Base-by-base conservation (phyloP, 2,329 filamentous ascomycete genomes). In the Epicoccum nigrum region DNA sequence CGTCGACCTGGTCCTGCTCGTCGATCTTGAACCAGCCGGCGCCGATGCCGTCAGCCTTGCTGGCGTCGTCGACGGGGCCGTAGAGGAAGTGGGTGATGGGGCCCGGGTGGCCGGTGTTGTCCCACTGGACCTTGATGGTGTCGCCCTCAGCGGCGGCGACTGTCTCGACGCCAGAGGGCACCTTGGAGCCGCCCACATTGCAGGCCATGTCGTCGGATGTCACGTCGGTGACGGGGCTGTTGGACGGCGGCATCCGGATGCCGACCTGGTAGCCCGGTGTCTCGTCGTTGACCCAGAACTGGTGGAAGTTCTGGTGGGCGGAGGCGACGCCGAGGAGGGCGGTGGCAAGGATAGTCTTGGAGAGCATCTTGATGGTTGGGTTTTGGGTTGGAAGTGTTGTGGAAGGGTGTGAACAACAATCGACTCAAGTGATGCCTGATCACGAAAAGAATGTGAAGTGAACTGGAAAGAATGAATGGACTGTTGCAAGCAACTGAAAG, bases 1-100 rank as follows among this genome's bases (percentile, higher is more conserved):
- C 67, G 35, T 58, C 52, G 11, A 56, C 59, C 42, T 58, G 51
- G 45, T 69, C 56, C 8, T 64, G 34, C 55, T 71, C 68, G 33
- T 72, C 69, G 37, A 73, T 72, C 62, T 73, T 73, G 63, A 73
- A 69, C 71, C 71, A 73, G 9, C 63, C 61, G 6, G 65, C 59
- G 16, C 70, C 70, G 20, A 65, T 59, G 35, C 68, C 69, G 35
- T 63, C 64, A 8, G 60, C 68, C 32, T 59, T 53, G 21, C 57
- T 55, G 9, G 69, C 80, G 72, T 86, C 87, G 73, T 87, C 84
- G 59, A 88, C 78, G 55, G 67, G 69, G 16, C 67, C 65, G 51
- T 66, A 67, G 30, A 73, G 62, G 51, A 70, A 60, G 57, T 71
- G 68, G 12, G 68, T 71, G 48, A 72, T 71, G 11, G 69, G 67